Evolutionary conservation across 768 basidiomycete genomes (phyloP), one percentile per base, ranked within the genome.

Genomic region (Sutorius australiensis): DNA sequence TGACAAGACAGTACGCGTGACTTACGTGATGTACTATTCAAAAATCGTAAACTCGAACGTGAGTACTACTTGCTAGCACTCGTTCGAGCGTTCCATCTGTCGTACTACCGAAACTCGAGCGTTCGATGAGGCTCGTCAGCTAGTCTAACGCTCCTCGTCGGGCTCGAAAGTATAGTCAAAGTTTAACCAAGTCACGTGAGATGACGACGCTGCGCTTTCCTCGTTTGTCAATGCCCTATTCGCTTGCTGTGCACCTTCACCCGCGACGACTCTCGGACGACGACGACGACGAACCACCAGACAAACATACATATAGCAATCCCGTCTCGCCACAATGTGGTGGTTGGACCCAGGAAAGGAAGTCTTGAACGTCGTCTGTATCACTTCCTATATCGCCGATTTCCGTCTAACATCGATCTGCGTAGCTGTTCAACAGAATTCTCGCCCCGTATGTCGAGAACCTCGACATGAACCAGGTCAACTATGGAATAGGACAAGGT

Each of bases 381-480:
- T 46, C 45, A 14, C 6, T 45, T 31, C 8, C 17, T 41, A 10
- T 27, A 3, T 34, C 32, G 6, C 46, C 45, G 6, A 37, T 28
- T n/a, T 30, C 27, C 41, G 32, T 36, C 28, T 39, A 38, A 50
- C 43, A 16, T 44, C 24, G 28, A 28, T 14, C 17, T 9, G 13
- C 28, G 27, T 53, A 83, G 89, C 68, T 93, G 61, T 89, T 97
- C 74, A 95, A 95, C 69, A 83, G 89, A 58, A 89, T 94, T 57
- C 83, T 97, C 46, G 90, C 91, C 27, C 94, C 92, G 0, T 98
- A 98, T 80, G 88, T 98, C 59, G 92, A 94, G 75, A 95, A 98
- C 66, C 74, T 99, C 68, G 94, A 98, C 70, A 81, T 93, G 67
- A 88, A 92, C 67, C 92, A 95, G 70, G 88, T 98, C 45, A 94